These are phyloP conservation scores for Candida nitratophila DNA, from an alignment of 805 yeast genomes.

Conservation along the genomic window DNA sequence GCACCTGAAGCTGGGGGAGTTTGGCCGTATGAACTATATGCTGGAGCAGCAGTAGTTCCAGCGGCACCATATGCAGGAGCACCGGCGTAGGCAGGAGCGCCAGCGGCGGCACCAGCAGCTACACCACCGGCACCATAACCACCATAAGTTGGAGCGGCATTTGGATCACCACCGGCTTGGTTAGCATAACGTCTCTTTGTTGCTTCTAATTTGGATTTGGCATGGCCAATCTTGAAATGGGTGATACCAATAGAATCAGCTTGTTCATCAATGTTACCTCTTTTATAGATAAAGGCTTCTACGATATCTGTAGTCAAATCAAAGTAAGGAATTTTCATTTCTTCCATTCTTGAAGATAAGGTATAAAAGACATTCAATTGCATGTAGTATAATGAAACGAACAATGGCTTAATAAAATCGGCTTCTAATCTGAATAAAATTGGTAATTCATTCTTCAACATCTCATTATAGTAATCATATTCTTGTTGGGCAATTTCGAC, in stretches of 20 bases:
- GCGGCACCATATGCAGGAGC: constrained; percentile 27
- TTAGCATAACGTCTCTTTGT: constrained; percentile 68
- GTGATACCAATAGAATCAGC: constrained; percentile 87
- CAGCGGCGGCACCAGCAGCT: constrained; percentile 15
- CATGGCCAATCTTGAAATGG: constrained; percentile 85
- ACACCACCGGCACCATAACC: constrained; percentile 22
- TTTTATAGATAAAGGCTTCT: constrained; percentile 70
- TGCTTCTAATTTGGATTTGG: constrained; percentile 75
- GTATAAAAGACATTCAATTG: constrained; percentile 96
- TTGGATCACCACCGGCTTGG: constrained; percentile 31
- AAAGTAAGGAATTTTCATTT: constrained; percentile 94
- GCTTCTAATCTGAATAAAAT: constrained; percentile 81
- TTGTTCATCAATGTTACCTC: constrained; percentile 87
- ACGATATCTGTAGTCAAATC: constrained; percentile 78
- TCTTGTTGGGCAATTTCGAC: constrained; percentile 90
- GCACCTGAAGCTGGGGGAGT: constrained; percentile 17
- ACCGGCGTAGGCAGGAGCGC: too few relatives aligned
- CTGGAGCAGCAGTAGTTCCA: constrained; percentile 26
- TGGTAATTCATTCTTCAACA: constrained; percentile 89
- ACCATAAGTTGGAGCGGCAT: constrained; percentile 16
- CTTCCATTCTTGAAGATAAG: constrained; percentile 84
- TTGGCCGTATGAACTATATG: constrained; percentile 22
- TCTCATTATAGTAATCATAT: constrained; percentile 90
- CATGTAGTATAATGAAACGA: constrained; percentile 94
- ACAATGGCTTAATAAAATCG: constrained; percentile 87